A percentile compares a stretch with the other conserved stretches of the same genome.
phyloP scores from a whole-genome alignment of 1,284 basidiomycete genomes.

The Ustilago xerochloae region DNA sequence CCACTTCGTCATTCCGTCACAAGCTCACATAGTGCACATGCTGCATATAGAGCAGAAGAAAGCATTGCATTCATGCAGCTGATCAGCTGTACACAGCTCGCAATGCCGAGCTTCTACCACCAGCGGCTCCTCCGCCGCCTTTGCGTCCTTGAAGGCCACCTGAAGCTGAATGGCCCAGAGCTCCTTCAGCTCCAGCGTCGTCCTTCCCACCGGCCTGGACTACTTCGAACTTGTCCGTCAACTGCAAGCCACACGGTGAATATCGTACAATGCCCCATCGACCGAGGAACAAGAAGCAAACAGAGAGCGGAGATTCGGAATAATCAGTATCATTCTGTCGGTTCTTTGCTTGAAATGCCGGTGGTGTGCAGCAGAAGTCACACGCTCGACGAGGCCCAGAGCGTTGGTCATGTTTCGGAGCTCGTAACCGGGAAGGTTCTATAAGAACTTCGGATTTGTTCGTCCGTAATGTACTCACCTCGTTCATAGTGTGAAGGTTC shows the following conservation, averaged over 20 bases:
- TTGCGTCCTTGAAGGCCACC: slow-evolving; percentile 9
- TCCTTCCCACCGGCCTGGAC: slow-evolving; percentile 34
- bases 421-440: not conserved
- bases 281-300: not conserved
- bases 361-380: not conserved
- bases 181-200: slow-evolving; percentile 16
- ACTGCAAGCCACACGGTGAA: slow-evolving; percentile 18
- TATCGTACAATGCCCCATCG: not conserved
- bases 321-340: slow-evolving; percentile 14
- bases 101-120: slow-evolving; percentile 16
- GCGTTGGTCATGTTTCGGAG: not conserved
- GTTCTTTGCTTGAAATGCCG: not conserved
- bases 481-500: slow-evolving; percentile 84
- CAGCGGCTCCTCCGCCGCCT: slow-evolving; percentile 5
- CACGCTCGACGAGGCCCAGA: not conserved
- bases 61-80: not conserved
- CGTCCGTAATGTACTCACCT: slow-evolving; percentile 74
- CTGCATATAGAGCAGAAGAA: not conserved
- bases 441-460: slow-evolving; percentile 2
- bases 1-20: too few species aligned
- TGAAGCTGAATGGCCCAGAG: not conserved
- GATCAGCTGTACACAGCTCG: slow-evolving; percentile 30
- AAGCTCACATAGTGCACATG: not conserved
- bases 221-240: slow-evolving; percentile 62
- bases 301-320: not conserved